Evolutionary conservation across 2,329 filamentous ascomycete genomes (phyloP).

Genomic region (Chaetomium sp.): DNA sequence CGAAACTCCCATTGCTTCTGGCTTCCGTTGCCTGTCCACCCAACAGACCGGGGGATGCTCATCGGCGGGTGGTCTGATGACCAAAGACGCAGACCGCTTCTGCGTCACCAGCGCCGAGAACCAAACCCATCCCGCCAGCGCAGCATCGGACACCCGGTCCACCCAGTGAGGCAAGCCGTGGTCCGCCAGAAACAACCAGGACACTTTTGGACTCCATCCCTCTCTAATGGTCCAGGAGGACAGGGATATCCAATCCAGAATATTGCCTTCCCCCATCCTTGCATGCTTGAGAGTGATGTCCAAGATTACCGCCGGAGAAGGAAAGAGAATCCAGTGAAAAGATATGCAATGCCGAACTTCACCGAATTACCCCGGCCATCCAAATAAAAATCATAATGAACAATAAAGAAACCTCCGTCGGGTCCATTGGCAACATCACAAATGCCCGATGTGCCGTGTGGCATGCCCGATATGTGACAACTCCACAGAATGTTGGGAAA

Average conservation of each 20-base stretch:
- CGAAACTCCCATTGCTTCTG: conserved; percentile 12
- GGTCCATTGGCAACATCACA: background rate
- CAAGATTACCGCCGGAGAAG: background rate
- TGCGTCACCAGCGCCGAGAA: background rate
- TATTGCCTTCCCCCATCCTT: conserved; percentile 6
- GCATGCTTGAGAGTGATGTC: conserved; percentile 9
- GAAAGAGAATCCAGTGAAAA: background rate
- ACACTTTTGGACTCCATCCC: conserved; percentile 4
- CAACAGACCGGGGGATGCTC: conserved; percentile 6
- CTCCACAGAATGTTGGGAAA: conserved; percentile 15
- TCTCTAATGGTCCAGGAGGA: background rate
- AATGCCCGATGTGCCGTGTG: background rate
- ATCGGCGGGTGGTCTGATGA: conserved; percentile 9
- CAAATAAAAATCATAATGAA: background rate
- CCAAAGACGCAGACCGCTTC: conserved; percentile 17
- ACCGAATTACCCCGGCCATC: background rate
- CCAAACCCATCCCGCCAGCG: conserved; percentile 8
- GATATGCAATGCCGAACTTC: background rate
- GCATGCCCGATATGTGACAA: conserved; percentile 21
- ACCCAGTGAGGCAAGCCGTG: background rate
- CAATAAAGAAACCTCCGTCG: conserved; percentile 7
- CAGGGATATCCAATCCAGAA: conserved; percentile 1
- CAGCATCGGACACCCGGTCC: conserved; percentile 8
- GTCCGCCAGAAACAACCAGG: background rate
- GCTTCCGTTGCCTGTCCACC: conserved; percentile 3